Base-by-base conservation (phyloP, 2,329 filamentous ascomycete genomes). In the Fusarium kyushuense region DNA sequence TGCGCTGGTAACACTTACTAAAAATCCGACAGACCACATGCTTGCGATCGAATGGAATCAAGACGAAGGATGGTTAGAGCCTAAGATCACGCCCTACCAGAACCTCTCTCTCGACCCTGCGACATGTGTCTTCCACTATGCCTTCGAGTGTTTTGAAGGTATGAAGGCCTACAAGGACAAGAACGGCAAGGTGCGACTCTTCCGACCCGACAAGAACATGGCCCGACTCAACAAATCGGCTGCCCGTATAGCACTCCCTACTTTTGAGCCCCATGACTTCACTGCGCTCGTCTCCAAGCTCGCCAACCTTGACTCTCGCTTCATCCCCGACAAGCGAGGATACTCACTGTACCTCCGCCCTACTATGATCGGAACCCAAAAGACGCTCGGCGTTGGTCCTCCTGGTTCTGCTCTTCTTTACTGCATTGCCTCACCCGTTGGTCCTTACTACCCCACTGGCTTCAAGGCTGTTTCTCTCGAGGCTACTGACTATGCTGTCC, bases 131-230 rank as follows among this genome's bases (percentile, higher is more conserved):
- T 95, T 99, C 83, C 96, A 99, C 87, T 99, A 99, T 81, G 96
- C 93, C 48, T 98, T 98, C 77, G 93, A 96, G 81, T 96, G 92
- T 79, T 99, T 99, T 81, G 96, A 99, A 84, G 96, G 96, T 73
- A 97, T 98, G 94, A 99, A 99, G 85, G 96, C 96, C 63, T 99
- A 99, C 87, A 96, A 95, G 81, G 93, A 97, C 82, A 88, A 86
- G 75, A 78, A 88, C 42, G 93, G 93, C 73, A 83, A 89, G 62
- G 88, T 97, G 72, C 90, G 95, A 56, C 85, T 99, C 55, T 99
- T 99, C 87, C 89, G 96, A 33, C 96, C 96, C 3, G 91, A 97
- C 79, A 96, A 89, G 87, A 99, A 99, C 85, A 98, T 98, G 95
- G 90, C 86, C 69, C 91, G 96, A 64, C 83, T 99, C 80, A 99